Conservation (phyloP, 768 basidiomycete genomes). For the Tylopilus plumbeoviolaceoides region DNA sequence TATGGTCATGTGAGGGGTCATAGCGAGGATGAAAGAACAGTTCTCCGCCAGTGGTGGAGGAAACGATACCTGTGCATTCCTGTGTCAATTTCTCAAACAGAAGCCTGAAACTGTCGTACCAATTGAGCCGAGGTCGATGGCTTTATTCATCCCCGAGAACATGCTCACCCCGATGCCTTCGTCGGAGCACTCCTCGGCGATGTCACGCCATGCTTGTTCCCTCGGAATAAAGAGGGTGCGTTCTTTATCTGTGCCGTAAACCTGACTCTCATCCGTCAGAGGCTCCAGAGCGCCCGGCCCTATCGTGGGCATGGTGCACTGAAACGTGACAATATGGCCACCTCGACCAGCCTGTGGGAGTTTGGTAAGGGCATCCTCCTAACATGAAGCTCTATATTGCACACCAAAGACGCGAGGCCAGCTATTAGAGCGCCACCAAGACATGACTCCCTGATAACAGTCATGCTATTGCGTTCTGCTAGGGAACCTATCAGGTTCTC, state of each 20-base stretch:
- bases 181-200: conserved; percentile 86
- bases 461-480: conserved; percentile 55
- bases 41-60: conserved; percentile 82
- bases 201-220: conserved; percentile 72
- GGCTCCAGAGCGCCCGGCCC: conserved; percentile 69
- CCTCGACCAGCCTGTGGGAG: conserved; percentile 55
- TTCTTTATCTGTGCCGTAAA: conserved; percentile 87
- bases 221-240: conserved; percentile 73
- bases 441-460: conserved; percentile 51
- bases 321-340: conserved; percentile 75
- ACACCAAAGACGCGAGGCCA: conserved; percentile 66
- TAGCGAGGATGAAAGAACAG: conserved; percentile 93
- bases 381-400: conserved; percentile 24
- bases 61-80: conserved; percentile 46
- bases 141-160: conserved; percentile 77
- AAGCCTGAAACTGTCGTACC: conserved; percentile 39
- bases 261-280: conserved; percentile 53
- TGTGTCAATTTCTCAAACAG: conserved; percentile 6
- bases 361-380: conserved; percentile 7
- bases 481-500: conserved; percentile 64
- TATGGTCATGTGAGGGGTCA: conserved; percentile 59
- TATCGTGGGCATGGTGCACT: conserved; percentile 61
- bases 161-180: conserved; percentile 88
- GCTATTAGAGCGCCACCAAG: conserved; percentile 76
- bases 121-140: conserved; percentile 84